Base-by-base conservation (phyloP, 2,329 filamentous ascomycete species). In the Emmonsia crescens region DNA sequence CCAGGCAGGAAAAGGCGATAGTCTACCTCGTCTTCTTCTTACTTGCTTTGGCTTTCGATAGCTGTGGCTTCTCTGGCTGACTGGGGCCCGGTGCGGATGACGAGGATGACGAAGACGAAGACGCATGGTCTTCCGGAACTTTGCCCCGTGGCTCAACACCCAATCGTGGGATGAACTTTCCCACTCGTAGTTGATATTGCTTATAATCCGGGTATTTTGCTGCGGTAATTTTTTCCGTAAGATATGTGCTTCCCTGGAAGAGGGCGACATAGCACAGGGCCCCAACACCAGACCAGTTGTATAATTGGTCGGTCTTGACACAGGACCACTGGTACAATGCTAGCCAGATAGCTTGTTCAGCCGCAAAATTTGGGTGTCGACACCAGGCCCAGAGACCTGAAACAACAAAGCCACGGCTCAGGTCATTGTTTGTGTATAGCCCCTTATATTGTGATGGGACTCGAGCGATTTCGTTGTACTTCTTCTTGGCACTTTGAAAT, bases 311-410 rank as follows among this genome's bases (percentile, higher is more conserved):
- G 38, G 87, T 89, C 60, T 86, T 83, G 71, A 85, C 88, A 74
- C 89, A 93, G 66, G 83, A 85, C 94, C 93, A 99, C 70, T 90
- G 84, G 74, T 97, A 97, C 59, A 97, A 76, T 9, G 85, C 78
- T 60, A 96, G 81, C 94, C 94, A 99, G 68, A 97, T 85, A 36
- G 85, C 80, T 76, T 97, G 94, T 76, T 99, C 94, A 5, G 89
- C 90, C 5, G 89, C 85, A 71, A 97, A 99, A 75, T 99, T 99
- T 56, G 94, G 94, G 74, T 99, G 95, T 54, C 94, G 84, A 68
- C 88, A 93, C 78, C 87, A 91, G 0, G 86, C 87, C 87, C 89
- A 99, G 8, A 99, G 79, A 0, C 94, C 94, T 4, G 82, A 85
- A 9, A 89, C 88, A 66, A 89, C 82, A 76, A 99, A 99, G 49